These are phyloP conservation scores for Diaporthe humulicola DNA, from an alignment of 2,329 filamentous ascomycete species.

Conservation along the genomic window DNA sequence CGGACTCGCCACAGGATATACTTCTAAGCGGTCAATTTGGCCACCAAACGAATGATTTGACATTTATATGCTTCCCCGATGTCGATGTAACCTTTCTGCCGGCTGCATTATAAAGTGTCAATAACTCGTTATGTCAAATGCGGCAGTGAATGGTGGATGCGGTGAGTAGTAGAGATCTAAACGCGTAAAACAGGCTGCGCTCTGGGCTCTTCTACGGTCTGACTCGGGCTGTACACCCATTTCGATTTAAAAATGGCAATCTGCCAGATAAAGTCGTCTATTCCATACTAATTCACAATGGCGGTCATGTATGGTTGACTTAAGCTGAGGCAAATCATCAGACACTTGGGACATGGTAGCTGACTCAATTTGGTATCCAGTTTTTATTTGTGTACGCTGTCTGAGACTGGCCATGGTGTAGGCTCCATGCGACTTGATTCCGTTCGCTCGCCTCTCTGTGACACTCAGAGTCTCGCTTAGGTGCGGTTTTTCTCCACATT, in stretches of 20 bases:
- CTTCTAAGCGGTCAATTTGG: accelerated
- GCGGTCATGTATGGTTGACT: not conserved
- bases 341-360: not conserved
- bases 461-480: not conserved
- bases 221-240: too few species aligned
- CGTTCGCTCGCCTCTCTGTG: accelerated
- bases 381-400: not conserved
- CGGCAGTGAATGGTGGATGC: not conserved
- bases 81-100: accelerated
- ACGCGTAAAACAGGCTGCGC: not conserved
- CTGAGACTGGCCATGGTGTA: accelerated
- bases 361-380: not conserved
- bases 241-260: not conserved
- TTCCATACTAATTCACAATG: not conserved
- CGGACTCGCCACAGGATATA: too few species aligned
- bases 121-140: too few species aligned
- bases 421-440: too few species aligned
- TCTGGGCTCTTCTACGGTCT: not conserved
- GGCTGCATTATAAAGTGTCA: not conserved
- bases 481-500: not conserved
- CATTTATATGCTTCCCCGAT: not conserved
- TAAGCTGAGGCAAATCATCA: not conserved
- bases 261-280: not conserved
- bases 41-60: not conserved
- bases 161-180: not conserved